phyloP scores from a whole-genome alignment of 768 basidiomycete species.

The Suillus sp. region DNA sequence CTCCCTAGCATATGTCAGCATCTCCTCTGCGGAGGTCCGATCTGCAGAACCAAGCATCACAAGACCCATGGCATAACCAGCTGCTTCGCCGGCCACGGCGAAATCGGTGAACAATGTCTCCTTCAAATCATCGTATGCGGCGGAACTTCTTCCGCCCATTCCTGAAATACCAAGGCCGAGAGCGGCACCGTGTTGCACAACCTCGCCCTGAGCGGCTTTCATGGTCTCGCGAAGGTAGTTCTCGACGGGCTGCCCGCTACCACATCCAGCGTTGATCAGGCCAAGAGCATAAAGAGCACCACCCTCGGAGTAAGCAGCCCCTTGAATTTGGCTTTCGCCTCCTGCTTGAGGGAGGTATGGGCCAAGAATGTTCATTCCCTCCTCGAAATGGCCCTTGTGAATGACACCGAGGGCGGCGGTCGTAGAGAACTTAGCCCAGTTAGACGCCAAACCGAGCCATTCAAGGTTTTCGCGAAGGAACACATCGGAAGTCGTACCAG shows the following conservation, averaged over 20 bases:
- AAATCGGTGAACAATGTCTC: slow-evolving; percentile 90
- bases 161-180: slow-evolving; percentile 95
- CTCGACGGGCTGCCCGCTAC: slow-evolving; percentile 65
- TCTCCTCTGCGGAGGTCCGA: slow-evolving; percentile 80
- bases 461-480: slow-evolving; percentile 96
- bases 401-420: slow-evolving; percentile 97
- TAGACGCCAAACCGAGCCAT: slow-evolving; percentile 92
- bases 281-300: slow-evolving; percentile 96
- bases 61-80: slow-evolving; percentile 97
- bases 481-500: slow-evolving; percentile 94
- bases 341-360: slow-evolving; percentile 88
- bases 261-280: slow-evolving; percentile 90
- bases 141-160: slow-evolving; percentile 88
- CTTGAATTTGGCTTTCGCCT: slow-evolving; percentile 73
- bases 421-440: slow-evolving; percentile 99
- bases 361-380: slow-evolving; percentile 88
- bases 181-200: slow-evolving; percentile 96
- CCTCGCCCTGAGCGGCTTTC: slow-evolving; percentile 73
- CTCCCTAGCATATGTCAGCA: slow-evolving; percentile 94
- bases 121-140: slow-evolving; percentile 91
- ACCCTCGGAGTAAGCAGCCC: slow-evolving; percentile 90
- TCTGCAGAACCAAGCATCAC: slow-evolving; percentile 96
- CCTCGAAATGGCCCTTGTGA: slow-evolving; percentile 94
- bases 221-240: slow-evolving; percentile 81
- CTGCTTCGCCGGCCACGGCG: slow-evolving; percentile 93